phyloP scores from a whole-genome alignment of 768 basidiomycete genomes.

The Suillus spraguei region DNA sequence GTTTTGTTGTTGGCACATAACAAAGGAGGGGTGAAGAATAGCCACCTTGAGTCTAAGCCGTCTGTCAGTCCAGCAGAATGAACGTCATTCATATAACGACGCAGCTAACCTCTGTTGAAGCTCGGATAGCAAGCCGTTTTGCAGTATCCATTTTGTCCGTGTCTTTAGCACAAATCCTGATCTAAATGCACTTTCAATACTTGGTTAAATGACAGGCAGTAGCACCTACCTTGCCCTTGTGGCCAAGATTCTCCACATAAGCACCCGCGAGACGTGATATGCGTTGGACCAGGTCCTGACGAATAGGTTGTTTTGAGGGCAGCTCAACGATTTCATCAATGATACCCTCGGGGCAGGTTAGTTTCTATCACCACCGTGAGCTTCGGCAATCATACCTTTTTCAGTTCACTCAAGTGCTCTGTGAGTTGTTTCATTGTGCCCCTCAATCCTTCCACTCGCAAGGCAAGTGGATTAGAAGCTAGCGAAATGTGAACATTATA shows the following conservation, averaged over 20 bases:
- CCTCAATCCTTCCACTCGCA: constrained; percentile 61
- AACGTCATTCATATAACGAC: too few relatives aligned
- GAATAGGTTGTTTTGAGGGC: constrained; percentile 47
- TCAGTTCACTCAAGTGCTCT: constrained; percentile 49
- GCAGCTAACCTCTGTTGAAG: constrained; percentile 51
- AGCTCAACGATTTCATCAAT: constrained; percentile 41
- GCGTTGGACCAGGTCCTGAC: constrained; percentile 51
- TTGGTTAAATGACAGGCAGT: neutral
- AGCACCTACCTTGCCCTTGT: constrained; percentile 45
- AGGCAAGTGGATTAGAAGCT: constrained; percentile 52
- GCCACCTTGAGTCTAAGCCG: neutral
- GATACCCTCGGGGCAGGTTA: constrained; percentile 21
- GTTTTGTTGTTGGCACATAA: constrained; percentile 35
- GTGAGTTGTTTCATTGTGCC: constrained; percentile 51
- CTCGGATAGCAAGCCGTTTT: constrained; percentile 54
- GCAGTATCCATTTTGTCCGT: constrained; percentile 43
- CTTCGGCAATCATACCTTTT: constrained; percentile 42
- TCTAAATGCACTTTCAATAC: constrained; percentile 35
- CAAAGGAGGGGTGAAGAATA: constrained; percentile 24
- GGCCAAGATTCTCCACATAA: constrained; percentile 54
- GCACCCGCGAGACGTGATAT: constrained; percentile 73
- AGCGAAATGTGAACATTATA: constrained; percentile 68
- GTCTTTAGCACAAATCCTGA: constrained; percentile 57
- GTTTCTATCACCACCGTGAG: constrained; percentile 1
- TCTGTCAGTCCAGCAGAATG: neutral